Conservation (phyloP, 345 rosid genomes). For the Odontarrhena argentea region DNA sequence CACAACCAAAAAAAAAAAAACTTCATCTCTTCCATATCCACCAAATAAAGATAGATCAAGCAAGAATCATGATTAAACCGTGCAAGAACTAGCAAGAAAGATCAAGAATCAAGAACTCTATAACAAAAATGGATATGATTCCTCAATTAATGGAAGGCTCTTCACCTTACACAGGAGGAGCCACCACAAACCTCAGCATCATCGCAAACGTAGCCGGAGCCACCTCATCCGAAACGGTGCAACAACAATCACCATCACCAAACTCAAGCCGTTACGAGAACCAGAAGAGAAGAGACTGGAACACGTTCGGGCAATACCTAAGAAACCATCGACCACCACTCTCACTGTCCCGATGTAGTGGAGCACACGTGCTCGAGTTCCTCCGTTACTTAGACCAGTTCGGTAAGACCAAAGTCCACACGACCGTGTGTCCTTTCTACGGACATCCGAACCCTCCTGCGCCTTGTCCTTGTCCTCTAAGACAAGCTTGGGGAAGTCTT, state of each 20-base stretch:
- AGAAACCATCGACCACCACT: constrained; percentile 69
- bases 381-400: constrained; percentile 75
- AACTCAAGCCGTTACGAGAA: constrained; percentile 68
- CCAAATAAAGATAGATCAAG: constrained; percentile 27
- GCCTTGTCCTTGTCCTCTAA: constrained; percentile 73
- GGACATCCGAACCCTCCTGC: constrained; percentile 71
- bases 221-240: constrained; percentile 21
- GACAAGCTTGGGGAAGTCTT: constrained; percentile 81
- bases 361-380: constrained; percentile 73
- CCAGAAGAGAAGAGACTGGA: constrained; percentile 79
- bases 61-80: not conserved
- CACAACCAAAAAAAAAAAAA: constrained; percentile 21
- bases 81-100: not conserved
- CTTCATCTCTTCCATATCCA: constrained; percentile 32
- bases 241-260: constrained; percentile 42
- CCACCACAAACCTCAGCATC: constrained; percentile 32
- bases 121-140: constrained; percentile 34
- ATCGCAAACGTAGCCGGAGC: constrained; percentile 36
- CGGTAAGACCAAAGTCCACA: constrained; percentile 73
- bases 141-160: constrained; percentile 43
- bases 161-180: constrained; percentile 31
- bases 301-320: constrained; percentile 68
- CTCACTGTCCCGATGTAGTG: constrained; percentile 57
- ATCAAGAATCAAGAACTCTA: no score
- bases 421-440: constrained; percentile 60